Evolutionary conservation across 164 flowering plant species (phyloP).

Genomic region (Vitis labrusca): DNA sequence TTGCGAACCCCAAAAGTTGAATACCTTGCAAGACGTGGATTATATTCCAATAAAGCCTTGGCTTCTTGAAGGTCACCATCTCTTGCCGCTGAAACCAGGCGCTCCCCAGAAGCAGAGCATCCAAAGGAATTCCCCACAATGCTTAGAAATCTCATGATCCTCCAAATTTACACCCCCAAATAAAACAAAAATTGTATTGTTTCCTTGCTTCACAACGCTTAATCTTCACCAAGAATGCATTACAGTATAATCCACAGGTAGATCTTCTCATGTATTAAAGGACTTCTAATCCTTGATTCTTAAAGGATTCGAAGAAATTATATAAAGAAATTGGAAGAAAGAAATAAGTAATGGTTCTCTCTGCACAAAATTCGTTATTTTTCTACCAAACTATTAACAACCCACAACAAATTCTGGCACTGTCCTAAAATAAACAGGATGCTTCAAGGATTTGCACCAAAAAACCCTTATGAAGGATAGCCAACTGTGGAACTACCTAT

Average conservation of each 20-base stretch:
- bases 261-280: background rate
- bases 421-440: no score
- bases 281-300: background rate
- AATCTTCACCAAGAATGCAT: no score
- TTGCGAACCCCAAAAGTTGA: slow-evolving; percentile 94
- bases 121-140: slow-evolving; percentile 90
- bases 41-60: slow-evolving; percentile 80
- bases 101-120: slow-evolving; percentile 96
- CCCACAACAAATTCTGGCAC: slow-evolving; percentile 1
- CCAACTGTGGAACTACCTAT: slow-evolving; percentile 16
- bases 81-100: slow-evolving; percentile 94
- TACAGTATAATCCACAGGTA: no score
- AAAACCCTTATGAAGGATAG: slow-evolving; percentile 17
- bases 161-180: background rate
- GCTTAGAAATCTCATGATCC: slow-evolving; percentile 56
- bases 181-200: background rate
- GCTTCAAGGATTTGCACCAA: background rate
- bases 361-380: background rate
- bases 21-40: slow-evolving; percentile 86
- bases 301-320: background rate
- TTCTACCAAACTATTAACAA: slow-evolving; percentile 15
- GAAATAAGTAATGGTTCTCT: background rate
- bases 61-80: slow-evolving; percentile 98
- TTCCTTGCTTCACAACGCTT: no score
- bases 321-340: background rate